Percentiles rank a stretch among this genome's conserved stretches.
Conservation (phyloP, 208 protist species). For the Porcisia deanei region DNA sequence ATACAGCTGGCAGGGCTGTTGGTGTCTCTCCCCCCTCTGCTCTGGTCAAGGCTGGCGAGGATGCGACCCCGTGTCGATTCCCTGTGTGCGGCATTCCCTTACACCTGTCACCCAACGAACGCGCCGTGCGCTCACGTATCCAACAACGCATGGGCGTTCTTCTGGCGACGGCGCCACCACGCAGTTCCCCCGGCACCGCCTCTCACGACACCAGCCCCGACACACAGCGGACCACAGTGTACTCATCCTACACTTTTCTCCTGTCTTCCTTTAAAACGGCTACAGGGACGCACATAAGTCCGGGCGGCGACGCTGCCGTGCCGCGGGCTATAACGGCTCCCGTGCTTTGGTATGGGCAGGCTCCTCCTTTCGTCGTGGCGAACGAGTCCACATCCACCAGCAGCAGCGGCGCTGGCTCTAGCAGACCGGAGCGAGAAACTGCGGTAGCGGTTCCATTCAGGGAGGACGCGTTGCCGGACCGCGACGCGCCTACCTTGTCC, state of each 20-base stretch:
- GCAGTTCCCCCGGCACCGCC: neutral
- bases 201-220: neutral
- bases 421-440: neutral
- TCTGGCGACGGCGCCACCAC: neutral
- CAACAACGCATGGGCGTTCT: conserved; percentile 29
- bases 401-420: neutral
- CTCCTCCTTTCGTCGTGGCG: neutral
- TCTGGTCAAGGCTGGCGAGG: neutral
- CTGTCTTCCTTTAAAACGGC: conserved; percentile 20
- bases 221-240: conserved; percentile 8
- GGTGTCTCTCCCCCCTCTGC: neutral
- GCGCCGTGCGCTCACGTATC: conserved; percentile 27
- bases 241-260: conserved; percentile 37
- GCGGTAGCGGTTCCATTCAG: neutral
- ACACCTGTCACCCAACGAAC: conserved; percentile 15
- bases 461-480: neutral
- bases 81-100: conserved; percentile 19
- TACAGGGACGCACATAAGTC: neutral
- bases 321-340: conserved; percentile 23
- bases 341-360: conserved; percentile 24
- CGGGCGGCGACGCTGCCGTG: neutral
- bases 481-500: neutral
- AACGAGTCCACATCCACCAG: neutral
- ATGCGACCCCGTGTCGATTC: too few species aligned
- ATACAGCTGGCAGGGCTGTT: neutral